Conservation (phyloP, 495 filamentous ascomycete genomes). For the Sordaria brevicollis region DNA sequence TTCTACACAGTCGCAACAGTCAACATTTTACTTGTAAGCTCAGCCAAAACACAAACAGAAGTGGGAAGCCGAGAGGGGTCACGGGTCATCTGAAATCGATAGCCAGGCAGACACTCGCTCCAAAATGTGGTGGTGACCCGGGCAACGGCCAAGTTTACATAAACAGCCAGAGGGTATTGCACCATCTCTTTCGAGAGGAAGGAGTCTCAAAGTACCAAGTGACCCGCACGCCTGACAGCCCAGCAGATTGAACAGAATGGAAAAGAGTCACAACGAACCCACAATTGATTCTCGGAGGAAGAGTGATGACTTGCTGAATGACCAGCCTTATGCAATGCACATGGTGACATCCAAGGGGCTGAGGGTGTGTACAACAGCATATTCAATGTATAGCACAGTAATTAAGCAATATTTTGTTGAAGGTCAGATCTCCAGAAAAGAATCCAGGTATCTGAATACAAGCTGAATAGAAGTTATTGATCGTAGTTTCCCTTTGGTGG, state of each 20-base stretch:
- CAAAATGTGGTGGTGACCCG: neutral
- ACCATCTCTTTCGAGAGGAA: neutral
- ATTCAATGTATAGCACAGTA: neutral
- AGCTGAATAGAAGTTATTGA: too few species aligned
- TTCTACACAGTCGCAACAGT: neutral
- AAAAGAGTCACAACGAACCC: conserved; percentile 9
- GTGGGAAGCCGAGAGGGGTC: neutral
- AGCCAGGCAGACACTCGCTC: neutral
- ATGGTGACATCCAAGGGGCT: neutral
- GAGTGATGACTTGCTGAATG: neutral
- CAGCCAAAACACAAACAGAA: neutral
- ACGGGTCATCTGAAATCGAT: neutral
- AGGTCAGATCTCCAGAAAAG: too few species aligned
- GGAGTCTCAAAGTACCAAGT: neutral
- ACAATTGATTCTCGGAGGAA: neutral
- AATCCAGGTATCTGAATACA: too few species aligned
- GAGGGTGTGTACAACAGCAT: neutral
- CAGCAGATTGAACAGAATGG: neutral
- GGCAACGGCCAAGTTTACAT: neutral
- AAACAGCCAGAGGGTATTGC: neutral
- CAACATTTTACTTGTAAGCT: neutral
- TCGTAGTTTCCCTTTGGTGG: neutral
- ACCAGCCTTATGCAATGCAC: conserved; percentile 9
- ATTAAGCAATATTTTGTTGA: too few species aligned
- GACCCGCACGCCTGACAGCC: conserved; percentile 2